Conservation (phyloP, 257 asterid species). For the Solanum etuberosum region DNA sequence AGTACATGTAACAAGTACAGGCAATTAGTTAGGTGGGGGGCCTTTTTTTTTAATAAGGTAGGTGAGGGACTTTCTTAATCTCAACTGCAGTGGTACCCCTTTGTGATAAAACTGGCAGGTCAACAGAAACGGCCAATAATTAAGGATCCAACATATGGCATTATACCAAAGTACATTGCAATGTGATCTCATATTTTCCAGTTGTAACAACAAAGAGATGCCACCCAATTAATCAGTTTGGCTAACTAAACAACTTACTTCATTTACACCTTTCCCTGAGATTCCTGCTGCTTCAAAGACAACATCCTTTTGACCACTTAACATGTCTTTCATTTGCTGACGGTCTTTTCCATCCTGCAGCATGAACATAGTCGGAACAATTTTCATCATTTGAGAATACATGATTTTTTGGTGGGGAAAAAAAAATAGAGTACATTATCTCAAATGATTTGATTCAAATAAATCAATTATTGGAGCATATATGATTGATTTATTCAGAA, state of each 20-base stretch:
- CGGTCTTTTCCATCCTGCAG: constrained; percentile 85
- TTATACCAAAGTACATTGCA: not conserved
- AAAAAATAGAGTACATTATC: not conserved
- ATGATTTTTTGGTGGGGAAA: not conserved
- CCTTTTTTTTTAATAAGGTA: not conserved
- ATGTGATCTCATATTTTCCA: not conserved
- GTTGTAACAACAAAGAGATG: not conserved
- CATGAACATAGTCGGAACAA: constrained; percentile 9
- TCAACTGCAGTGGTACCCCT: not conserved
- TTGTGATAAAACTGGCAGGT: not conserved
- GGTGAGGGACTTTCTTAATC: not conserved
- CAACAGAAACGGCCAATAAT: not conserved
- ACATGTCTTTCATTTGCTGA: constrained; percentile 34
- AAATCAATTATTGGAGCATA: not conserved
- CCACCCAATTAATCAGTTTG: not conserved
- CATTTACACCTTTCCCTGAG: constrained; percentile 74
- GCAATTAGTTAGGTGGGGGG: not conserved
- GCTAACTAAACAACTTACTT: constrained; percentile 38
- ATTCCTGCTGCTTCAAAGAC: constrained; percentile 54
- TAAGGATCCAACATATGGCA: not conserved
- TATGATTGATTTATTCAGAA: not conserved
- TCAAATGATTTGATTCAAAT: not conserved
- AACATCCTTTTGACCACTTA: constrained; percentile 48
- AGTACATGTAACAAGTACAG: not conserved
- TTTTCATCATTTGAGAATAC: not conserved